These are phyloP conservation scores for Trichosporon coremiiforme DNA, from an alignment of 1,284 basidiomycete genomes.

Conservation along the genomic window DNA sequence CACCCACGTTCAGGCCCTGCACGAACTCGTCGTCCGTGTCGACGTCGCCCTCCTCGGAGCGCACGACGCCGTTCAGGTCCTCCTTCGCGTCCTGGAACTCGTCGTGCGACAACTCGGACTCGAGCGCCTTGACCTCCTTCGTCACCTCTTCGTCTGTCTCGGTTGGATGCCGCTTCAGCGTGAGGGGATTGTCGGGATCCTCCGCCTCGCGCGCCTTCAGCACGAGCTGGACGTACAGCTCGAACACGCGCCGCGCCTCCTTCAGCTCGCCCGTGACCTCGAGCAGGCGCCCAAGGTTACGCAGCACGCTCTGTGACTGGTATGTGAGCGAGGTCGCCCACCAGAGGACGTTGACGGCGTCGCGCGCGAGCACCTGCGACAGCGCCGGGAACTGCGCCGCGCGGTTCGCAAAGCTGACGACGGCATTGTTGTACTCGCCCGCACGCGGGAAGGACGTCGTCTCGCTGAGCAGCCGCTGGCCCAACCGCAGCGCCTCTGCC, in stretches of 20 bases:
- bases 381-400: slow-evolving; percentile 73
- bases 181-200: slow-evolving; percentile 53
- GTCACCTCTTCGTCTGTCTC: slow-evolving; percentile 31
- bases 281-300: slow-evolving; percentile 76
- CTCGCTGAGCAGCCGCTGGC: slow-evolving; percentile 66
- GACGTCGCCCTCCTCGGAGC: slow-evolving; percentile 29
- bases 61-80: slow-evolving; percentile 40
- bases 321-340: slow-evolving; percentile 89
- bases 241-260: slow-evolving; percentile 73
- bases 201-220: slow-evolving; percentile 72
- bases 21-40: slow-evolving; percentile 73
- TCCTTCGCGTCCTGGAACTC: slow-evolving; percentile 30
- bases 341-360: slow-evolving; percentile 69
- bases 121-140: slow-evolving; percentile 28
- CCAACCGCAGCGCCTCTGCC: slow-evolving; percentile 67
- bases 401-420: slow-evolving; percentile 81
- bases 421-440: slow-evolving; percentile 74
- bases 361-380: slow-evolving; percentile 57
- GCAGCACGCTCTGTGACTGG: slow-evolving; percentile 78
- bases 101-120: slow-evolving; percentile 28
- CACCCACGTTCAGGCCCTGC: slow-evolving; percentile 69
- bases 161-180: slow-evolving; percentile 48
- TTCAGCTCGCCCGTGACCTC: slow-evolving; percentile 66
- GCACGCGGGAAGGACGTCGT: slow-evolving; percentile 80
- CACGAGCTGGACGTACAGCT: slow-evolving; percentile 80